phyloP scores from a whole-genome alignment of 2,329 filamentous ascomycete species.

The Ascochyta fabae region DNA sequence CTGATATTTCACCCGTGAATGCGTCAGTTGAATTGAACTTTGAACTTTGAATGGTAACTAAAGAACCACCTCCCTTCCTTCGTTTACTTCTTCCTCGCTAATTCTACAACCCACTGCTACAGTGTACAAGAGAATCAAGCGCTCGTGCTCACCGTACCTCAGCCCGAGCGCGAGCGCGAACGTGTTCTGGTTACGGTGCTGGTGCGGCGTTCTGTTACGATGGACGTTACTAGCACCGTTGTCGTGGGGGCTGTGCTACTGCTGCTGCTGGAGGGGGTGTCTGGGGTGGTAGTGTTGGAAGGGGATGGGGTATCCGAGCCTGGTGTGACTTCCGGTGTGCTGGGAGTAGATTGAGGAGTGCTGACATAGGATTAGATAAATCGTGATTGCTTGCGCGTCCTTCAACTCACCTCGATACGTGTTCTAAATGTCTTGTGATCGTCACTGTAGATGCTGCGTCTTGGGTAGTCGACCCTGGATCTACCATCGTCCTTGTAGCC shows the following conservation, averaged over 20 bases:
- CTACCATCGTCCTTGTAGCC: conserved; percentile 2
- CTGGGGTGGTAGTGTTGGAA: too few species aligned
- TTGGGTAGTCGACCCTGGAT: not conserved
- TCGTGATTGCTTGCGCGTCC: too few species aligned
- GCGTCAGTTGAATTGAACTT: too few species aligned
- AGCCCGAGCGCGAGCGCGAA: not conserved
- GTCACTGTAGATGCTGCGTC: not conserved
- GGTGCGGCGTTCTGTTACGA: conserved; percentile 1
- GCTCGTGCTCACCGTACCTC: not conserved
- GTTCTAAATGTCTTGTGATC: conserved; percentile 1
- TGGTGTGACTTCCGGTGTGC: not conserved
- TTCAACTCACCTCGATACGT: not conserved
- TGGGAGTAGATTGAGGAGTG: not conserved
- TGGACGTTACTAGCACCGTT: not conserved
- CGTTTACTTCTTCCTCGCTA: too few species aligned
- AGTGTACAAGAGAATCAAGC: not conserved
- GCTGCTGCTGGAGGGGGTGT: not conserved
- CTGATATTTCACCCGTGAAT: too few species aligned
- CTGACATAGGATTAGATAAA: not conserved
- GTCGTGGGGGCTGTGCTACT: not conserved
- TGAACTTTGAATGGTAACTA: too few species aligned
- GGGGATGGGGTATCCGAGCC: too few species aligned
- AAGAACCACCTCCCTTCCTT: too few species aligned
- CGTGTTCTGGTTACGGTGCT: not conserved
- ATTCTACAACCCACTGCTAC: too few species aligned